phyloP scores from a whole-genome alignment of 345 rosid genomes.

The Rhizophora mangle region DNA sequence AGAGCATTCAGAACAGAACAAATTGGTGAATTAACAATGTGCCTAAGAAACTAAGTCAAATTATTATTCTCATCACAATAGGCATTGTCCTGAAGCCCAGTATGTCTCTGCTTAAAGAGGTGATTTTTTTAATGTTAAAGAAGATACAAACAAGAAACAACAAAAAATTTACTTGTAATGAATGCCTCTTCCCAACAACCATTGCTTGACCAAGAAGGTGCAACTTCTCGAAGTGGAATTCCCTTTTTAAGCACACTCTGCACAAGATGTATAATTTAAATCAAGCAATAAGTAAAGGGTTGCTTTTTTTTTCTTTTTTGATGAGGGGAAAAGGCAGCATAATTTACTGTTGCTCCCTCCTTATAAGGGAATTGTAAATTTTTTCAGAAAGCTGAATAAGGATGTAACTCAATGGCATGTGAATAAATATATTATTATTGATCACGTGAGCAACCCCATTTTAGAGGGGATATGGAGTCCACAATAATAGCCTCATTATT shows the following conservation, averaged over 20 bases:
- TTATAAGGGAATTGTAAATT: not conserved
- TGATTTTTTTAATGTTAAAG: not conserved
- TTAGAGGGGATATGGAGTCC: not conserved
- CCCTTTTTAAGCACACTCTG: slow-evolving; percentile 30
- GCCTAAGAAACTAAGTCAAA: too few species aligned
- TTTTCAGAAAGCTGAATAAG: too few species aligned
- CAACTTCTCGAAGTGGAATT: slow-evolving; percentile 29
- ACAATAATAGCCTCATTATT: too few species aligned
- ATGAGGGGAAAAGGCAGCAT: not conserved
- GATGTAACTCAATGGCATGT: not conserved
- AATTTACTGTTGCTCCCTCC: not conserved
- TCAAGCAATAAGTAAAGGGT: not conserved
- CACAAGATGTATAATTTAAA: not conserved
- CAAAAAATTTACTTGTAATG: slow-evolving; percentile 24
- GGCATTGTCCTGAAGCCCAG: too few species aligned
- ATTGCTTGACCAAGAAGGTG: slow-evolving; percentile 28
- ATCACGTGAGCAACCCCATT: not conserved
- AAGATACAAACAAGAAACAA: not conserved
- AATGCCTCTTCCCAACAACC: slow-evolving; percentile 30
- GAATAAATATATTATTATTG: not conserved
- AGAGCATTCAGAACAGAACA: too few species aligned
- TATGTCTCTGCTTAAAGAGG: not conserved
- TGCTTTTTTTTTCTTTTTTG: too few species aligned
- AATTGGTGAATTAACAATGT: too few species aligned
- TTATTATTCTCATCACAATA: too few species aligned